Evolutionary conservation across 208 protist species (phyloP).

Genomic region (Wallacemonas sp.): DNA sequence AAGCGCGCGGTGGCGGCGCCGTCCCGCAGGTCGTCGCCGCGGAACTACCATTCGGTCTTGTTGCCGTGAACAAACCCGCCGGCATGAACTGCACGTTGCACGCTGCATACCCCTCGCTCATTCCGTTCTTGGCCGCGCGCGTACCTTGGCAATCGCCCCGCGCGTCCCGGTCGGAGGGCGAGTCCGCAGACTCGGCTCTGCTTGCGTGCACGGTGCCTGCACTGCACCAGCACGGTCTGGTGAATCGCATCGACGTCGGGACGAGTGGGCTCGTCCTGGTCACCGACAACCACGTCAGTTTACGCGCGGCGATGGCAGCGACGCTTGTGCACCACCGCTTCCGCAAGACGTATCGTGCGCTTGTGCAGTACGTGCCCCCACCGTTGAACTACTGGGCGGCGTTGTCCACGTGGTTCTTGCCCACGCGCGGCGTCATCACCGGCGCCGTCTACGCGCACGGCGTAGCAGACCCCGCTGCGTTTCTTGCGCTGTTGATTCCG

Average conservation of each 20-base stretch:
- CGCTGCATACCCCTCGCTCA: constrained; percentile 41
- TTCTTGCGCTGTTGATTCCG: background rate
- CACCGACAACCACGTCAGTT: constrained; percentile 15
- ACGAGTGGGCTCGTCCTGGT: constrained; percentile 76
- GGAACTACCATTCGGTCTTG: constrained; percentile 50
- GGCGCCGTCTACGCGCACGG: constrained; percentile 37
- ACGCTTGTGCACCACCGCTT: constrained; percentile 36
- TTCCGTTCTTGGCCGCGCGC: constrained; percentile 27
- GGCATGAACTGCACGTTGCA: constrained; percentile 64
- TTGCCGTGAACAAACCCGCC: constrained; percentile 65
- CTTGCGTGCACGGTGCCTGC: constrained; percentile 18
- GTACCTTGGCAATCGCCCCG: constrained; percentile 38
- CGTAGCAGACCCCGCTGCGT: background rate
- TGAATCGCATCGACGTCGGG: constrained; percentile 84
- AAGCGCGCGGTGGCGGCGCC: background rate
- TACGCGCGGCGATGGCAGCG: constrained; percentile 29
- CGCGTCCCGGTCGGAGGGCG: background rate
- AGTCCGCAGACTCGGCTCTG: background rate
- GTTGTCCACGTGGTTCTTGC: constrained; percentile 37
- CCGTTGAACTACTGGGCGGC: constrained; percentile 16
- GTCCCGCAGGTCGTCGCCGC: constrained; percentile 16
- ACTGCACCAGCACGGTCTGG: constrained; percentile 66
- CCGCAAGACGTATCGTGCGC: constrained; percentile 59
- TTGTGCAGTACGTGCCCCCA: constrained; percentile 34
- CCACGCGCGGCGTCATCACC: constrained; percentile 25